Evolutionary conservation across 129 eudicot genomes (phyloP), one percentile per base, ranked within the genome.

Genomic region (Ambrosia trifida): DNA sequence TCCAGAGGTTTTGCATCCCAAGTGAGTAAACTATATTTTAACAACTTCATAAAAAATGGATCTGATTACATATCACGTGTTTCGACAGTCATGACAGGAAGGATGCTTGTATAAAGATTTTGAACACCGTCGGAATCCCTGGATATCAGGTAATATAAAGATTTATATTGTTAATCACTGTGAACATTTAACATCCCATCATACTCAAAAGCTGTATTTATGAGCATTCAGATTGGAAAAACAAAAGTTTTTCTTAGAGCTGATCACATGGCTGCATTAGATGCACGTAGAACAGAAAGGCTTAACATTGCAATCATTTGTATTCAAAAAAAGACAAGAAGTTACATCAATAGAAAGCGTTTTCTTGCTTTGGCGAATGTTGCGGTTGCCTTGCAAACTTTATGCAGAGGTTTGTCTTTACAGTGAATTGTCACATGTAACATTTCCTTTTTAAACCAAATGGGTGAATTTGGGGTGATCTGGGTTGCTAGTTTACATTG

Each of bases 191-290:
- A 58, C 46, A 45, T 71, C 41, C 57, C 0, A 14, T 43, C 41
- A 44, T 74, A 80, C 67, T 46, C 64, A 18, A 19, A 66, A 35
- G 64, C 30, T 35, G 63, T 85, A 41, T 58, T 49, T 73, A 62
- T 75, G 83, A 66, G 67, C 52, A 68, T 74, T 77, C 87, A 94
- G 97, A 87, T 84, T 17, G 98, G 98, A 31, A 94, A 87, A 82
- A 82, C 98, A 58, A 85, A 89, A 83, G 85, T 94, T 69, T 94
- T 94, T 53, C 72, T 94, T 44, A 82, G 98, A 86, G 99, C 99
- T 59, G 99, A 97, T 72, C 96, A 94, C 66, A 94, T 94, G 99
- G 97, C 97, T 59, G 97, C 80, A 12, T 79, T 94, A 76, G 97
- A 94, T 84, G 79, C 90, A 20, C 83, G 76, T 7, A 82, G 99